Evolutionary conservation across 805 yeast species (phyloP), one percentile per base, ranked within the genome.

Genomic region (Cyberlindnera misumaiensis): DNA sequence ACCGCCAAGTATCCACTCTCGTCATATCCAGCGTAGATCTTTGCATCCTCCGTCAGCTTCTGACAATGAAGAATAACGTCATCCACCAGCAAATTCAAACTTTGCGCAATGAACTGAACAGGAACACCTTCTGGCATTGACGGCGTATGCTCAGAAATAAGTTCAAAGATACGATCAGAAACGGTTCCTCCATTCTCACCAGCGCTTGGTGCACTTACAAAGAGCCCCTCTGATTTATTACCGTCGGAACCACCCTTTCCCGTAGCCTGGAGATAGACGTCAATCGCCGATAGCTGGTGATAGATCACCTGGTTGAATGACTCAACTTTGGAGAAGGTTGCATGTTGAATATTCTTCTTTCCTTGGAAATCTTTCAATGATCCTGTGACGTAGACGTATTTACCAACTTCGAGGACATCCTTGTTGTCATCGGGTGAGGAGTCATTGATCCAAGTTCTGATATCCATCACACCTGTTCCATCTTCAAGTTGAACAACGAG

Each of bases 71-170:
- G 59, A 44, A 64, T 62, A 15, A 73, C 80, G 24, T 68, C 72
- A 17, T 69, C 74, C 38, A 65, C 70, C 28, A 71, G 51, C 8
- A 80, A 42, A 36, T 65, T 68, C 52, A 83, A 63, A 25, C 69
- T 65, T 51, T 78, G 83, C 11, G 79, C 68, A 42, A 83, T 73
- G 44, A 75, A 66, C 40, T 70, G 73, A 11, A 76, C 64, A 16
- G 85, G 87, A n/a, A 83, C 87, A 48, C 90, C 90, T 55, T 83
- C 88, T 33, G 69, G 73, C 83, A 78, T 81, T 36, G 70, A 63
- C 44, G 68, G 64, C 39, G 80, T 60, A 53, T 72, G 64, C 43
- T 72, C 68, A 49, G 67, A 60, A 42, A 78, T 64, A 36, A 74
- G 68, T 15, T 68, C 65, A 42, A 67, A 60, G 38, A 79, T 67